Evolutionary conservation across 1,284 basidiomycete genomes (phyloP), one percentile per base, ranked within the genome.

Genomic region (Sanghuangporus baumii): DNA sequence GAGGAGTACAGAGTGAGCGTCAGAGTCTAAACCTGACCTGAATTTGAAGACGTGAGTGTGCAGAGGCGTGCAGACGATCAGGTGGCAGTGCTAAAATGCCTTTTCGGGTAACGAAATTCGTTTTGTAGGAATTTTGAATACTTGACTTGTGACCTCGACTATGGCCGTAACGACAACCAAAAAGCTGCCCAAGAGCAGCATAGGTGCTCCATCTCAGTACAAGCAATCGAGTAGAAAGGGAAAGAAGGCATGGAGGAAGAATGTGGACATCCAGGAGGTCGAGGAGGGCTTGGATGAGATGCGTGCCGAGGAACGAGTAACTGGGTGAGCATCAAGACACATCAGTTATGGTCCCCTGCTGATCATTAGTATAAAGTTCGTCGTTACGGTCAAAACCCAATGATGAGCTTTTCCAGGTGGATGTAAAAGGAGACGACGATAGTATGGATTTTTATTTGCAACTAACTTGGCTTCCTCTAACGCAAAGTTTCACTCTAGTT

Each of bases 201-300:
- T 43, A 26, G 66, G 61, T 37, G 43, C 48, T 67, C 91, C 91
- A 0, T 79, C 89, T 1, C 87, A 89, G 68, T 81, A 80, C 55
- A 79, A 76, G 11, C 93, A 96, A 72, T 75, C 85, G 0, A 93
- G 88, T 67, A 79, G 94, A 62, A 97, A 94, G 74, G 91, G 93
- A 56, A 97, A 96, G 76, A 86, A 85, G 64, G 87, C 94, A 60
- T 97, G 95, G 95, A 78, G 95, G 70, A 97, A 97, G 77, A 92
- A 96, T 74, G 86, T 95, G 59, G 86, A 95, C 72, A 81, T 95
- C 51, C 83, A 83, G 31, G 84, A 84, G 43, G 84, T 94, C 46
- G 93, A 95, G 69, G 77, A 80, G 56, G 85, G 83, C 1, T 71
- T 96, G 64, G 94, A 96, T 73, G 82, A 78, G 56, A 75, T 88